A percentile compares a stretch with the other conserved stretches of the same genome.
Evolutionary conservation across 1,284 basidiomycete species (phyloP).

Genomic region (Apiotrichum laibachii): DNA sequence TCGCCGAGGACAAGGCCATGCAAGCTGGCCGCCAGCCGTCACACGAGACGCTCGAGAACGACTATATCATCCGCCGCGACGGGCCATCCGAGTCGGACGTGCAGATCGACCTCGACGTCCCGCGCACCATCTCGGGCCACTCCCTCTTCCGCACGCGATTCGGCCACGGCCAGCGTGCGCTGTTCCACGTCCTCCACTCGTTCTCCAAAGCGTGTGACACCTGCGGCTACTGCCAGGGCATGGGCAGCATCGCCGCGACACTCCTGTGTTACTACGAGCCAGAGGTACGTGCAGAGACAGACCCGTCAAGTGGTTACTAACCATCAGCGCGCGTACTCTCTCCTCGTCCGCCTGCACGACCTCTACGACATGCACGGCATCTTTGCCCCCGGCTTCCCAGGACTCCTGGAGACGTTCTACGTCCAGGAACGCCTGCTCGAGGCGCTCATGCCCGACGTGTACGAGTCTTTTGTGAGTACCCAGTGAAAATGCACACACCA

Average conservation of each 20-base stretch:
- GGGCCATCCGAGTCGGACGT: constrained; percentile 84
- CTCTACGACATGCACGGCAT: constrained; percentile 84
- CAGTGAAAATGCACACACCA: neutral
- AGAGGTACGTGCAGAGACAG: constrained; percentile 54
- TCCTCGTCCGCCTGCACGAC: constrained; percentile 79
- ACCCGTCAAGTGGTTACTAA: neutral
- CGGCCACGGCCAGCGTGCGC: constrained; percentile 85
- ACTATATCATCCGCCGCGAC: constrained; percentile 66
- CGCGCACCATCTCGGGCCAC: constrained; percentile 92
- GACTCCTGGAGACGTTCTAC: constrained; percentile 88
- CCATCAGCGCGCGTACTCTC: constrained; percentile 68
- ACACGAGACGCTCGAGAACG: constrained; percentile 38
- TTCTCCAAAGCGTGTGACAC: constrained; percentile 78
- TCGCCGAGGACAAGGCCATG: constrained; percentile 54
- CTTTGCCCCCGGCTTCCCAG: constrained; percentile 93
- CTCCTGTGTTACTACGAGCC: constrained; percentile 90
- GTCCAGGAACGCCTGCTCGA: constrained; percentile 86
- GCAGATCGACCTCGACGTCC: constrained; percentile 98
- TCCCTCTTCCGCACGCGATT: constrained; percentile 93
- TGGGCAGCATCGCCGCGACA: constrained; percentile 96
- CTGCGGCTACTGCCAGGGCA: constrained; percentile 99
- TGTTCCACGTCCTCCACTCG: constrained; percentile 91
- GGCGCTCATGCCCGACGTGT: constrained; percentile 83
- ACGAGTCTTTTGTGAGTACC: constrained; percentile 65
- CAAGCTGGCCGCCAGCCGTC: neutral